A percentile compares a stretch with the other conserved stretches of the same genome.
phyloP scores from a whole-genome alignment of 371 early-diverging fungal species.

The Mortierella sp. region DNA sequence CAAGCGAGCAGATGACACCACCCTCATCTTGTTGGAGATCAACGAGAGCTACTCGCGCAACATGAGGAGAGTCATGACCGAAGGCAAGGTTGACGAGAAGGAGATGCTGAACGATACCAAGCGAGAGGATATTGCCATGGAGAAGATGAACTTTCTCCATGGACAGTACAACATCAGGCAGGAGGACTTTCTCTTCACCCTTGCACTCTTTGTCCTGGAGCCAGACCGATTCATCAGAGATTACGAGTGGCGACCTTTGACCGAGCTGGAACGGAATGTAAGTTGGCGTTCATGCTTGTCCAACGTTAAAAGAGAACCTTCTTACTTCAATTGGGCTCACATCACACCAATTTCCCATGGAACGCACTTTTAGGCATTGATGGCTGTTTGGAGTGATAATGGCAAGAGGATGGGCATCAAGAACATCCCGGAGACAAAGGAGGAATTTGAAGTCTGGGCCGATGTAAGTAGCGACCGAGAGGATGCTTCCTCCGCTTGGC shows the following conservation, averaged over 20 bases:
- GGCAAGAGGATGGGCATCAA: constrained; percentile 63
- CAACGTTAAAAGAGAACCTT: constrained; percentile 23
- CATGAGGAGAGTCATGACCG: constrained; percentile 37
- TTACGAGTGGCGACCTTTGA: constrained; percentile 62
- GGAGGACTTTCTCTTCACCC: constrained; percentile 65
- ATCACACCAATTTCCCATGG: not conserved
- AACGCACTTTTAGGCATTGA: constrained; percentile 15
- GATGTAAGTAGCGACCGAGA: constrained; percentile 26
- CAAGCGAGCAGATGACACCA: constrained; percentile 62
- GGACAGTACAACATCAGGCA: constrained; percentile 63
- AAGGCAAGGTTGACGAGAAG: constrained; percentile 28
- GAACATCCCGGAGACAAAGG: constrained; percentile 60
- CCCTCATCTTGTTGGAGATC: constrained; percentile 58
- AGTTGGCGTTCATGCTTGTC: constrained; percentile 1
- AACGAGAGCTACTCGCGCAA: constrained; percentile 56
- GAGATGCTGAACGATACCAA: constrained; percentile 39
- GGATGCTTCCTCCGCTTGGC: not conserved
- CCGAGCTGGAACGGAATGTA: constrained; percentile 63
- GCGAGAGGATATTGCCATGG: constrained; percentile 49
- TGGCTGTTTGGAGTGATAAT: constrained; percentile 56
- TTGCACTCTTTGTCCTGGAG: constrained; percentile 59
- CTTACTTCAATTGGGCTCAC: not conserved
- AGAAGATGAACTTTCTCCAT: constrained; percentile 65
- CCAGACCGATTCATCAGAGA: constrained; percentile 58
- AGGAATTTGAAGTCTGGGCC: constrained; percentile 56